Evolutionary conservation across 352 stramenopile genomes (phyloP).

Genomic region (Elongisporangium undulatum): DNA sequence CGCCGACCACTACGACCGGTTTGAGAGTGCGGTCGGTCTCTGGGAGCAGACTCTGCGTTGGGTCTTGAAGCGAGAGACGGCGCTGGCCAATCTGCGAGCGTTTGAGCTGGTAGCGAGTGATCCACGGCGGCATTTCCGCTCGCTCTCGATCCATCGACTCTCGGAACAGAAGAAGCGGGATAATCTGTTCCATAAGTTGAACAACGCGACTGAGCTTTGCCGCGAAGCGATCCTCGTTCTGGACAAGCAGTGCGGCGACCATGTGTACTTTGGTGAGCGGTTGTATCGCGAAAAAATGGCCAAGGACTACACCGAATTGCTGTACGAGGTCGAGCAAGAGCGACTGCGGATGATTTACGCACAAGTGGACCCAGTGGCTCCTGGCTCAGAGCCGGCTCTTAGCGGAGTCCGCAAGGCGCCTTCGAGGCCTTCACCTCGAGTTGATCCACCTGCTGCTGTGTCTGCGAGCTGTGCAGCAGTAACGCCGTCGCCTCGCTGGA

Average conservation of each 20-base stretch:
- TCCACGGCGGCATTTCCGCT: conserved; percentile 60
- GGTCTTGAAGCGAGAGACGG: conserved; percentile 35
- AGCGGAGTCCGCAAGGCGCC: background rate
- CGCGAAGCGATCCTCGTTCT: conserved; percentile 45
- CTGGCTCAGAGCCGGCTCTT: background rate
- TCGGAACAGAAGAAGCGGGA: conserved; percentile 67
- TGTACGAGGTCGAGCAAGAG: conserved; percentile 71
- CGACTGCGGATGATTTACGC: conserved; percentile 58
- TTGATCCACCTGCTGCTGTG: background rate
- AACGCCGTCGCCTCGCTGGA: background rate
- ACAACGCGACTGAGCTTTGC: conserved; percentile 40
- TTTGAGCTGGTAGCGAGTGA: conserved; percentile 67
- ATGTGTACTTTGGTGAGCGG: conserved; percentile 31
- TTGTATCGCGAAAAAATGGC: conserved; percentile 66
- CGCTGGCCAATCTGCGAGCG: conserved; percentile 31
- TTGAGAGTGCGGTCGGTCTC: conserved; percentile 50
- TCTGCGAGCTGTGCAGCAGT: background rate
- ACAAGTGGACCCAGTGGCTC: conserved; percentile 11
- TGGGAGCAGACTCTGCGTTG: conserved; percentile 49
- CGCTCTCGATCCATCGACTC: conserved; percentile 57
- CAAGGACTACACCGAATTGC: conserved; percentile 70
- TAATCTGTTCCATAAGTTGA: conserved; percentile 46
- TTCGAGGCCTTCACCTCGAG: background rate
- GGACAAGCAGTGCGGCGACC: conserved; percentile 33
- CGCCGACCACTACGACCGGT: conserved; percentile 46